phyloP scores from a whole-genome alignment of 305 asterid genomes.

The Rubia peregrina region DNA sequence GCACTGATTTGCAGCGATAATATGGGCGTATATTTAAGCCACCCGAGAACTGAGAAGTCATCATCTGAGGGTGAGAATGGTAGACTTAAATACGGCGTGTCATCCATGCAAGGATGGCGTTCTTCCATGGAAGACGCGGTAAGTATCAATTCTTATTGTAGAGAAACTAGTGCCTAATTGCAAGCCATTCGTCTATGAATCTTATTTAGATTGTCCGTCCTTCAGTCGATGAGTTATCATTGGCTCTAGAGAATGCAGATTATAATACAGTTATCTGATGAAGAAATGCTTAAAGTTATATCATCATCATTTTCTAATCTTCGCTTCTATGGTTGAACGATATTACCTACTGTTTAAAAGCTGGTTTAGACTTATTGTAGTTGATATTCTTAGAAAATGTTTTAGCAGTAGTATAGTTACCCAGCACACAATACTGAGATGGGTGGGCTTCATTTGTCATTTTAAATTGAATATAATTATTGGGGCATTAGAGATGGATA shows the following conservation, averaged over 20 bases:
- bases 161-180: conserved; percentile 1
- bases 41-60: conserved; percentile 73
- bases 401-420: not conserved
- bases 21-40: conserved; percentile 88
- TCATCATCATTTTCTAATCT: not conserved
- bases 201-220: not conserved
- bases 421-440: not conserved
- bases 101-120: conserved; percentile 99
- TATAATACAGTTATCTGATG: not conserved
- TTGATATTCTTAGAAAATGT: not conserved
- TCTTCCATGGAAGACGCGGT: conserved; percentile 95
- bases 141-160: conserved; percentile 25
- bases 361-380: not conserved
- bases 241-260: not conserved
- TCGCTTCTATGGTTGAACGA: not conserved
- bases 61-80: conserved; percentile 80
- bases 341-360: not conserved
- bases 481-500: not conserved
- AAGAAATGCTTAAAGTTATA: not conserved
- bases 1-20: conserved; percentile 27
- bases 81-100: conserved; percentile 66
- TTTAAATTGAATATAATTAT: not conserved
- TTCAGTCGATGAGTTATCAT: not conserved
- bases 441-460: not conserved
- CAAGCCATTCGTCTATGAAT: not conserved